These are phyloP conservation scores for Geoglossum glabrum DNA, from an alignment of 495 filamentous ascomycete species.

Conservation along the genomic window DNA sequence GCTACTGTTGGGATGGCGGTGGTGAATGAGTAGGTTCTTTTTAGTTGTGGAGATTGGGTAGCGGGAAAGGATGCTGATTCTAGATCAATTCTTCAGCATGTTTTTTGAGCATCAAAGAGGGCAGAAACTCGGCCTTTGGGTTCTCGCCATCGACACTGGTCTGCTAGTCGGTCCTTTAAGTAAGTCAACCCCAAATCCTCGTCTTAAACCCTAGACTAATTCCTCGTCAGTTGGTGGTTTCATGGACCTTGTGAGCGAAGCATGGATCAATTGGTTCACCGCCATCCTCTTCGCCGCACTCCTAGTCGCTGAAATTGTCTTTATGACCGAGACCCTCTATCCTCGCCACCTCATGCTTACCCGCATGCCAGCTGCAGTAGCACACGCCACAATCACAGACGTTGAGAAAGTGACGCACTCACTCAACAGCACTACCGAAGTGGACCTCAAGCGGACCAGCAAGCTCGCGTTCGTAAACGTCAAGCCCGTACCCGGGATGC, in stretches of 20 bases:
- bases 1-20: constrained; percentile 40
- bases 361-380: constrained; percentile 11
- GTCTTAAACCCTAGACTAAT: neutral
- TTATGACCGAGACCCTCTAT: constrained; percentile 41
- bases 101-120: constrained; percentile 43
- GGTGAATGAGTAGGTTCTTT: constrained; percentile 21
- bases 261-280: constrained; percentile 40
- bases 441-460: constrained; percentile 24
- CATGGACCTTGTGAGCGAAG: constrained; percentile 25
- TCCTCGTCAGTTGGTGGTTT: constrained; percentile 33
- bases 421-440: neutral
- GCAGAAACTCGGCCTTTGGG: constrained; percentile 42
- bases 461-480: constrained; percentile 30
- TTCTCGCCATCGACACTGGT: constrained; percentile 35
- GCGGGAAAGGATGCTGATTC: neutral
- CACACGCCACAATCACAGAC: neutral
- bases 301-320: constrained; percentile 28
- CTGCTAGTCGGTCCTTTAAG: constrained; percentile 32
- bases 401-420: neutral
- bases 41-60: neutral
- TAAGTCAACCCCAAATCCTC: constrained; percentile 12
- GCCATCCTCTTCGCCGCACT: constrained; percentile 34
- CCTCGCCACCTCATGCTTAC: constrained; percentile 32
- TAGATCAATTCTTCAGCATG: constrained; percentile 24
- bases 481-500: constrained; percentile 29